Percentiles rank a stretch among this genome's conserved stretches.
phyloP scores from a whole-genome alignment of 2,329 filamentous ascomycete species.

The Rutstroemia sydowiana region DNA sequence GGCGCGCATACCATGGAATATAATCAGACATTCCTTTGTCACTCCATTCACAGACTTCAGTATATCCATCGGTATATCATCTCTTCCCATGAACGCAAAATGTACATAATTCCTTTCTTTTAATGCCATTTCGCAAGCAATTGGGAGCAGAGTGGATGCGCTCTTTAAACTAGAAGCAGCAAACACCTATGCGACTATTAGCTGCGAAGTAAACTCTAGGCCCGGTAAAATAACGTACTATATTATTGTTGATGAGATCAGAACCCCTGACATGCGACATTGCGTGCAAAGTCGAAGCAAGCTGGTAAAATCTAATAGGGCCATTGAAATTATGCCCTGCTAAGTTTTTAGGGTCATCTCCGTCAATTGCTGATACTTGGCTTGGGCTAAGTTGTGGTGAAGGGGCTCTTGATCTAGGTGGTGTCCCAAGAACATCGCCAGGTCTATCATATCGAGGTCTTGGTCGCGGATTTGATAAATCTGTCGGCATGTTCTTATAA shows the following conservation, averaged over 20 bases:
- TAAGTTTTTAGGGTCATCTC: conserved; percentile 19
- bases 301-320: conserved; percentile 57
- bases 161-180: conserved; percentile 68
- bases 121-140: conserved; percentile 79
- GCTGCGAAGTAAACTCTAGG: neutral
- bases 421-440: neutral
- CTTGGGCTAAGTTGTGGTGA: neutral
- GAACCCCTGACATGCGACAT: conserved; percentile 48
- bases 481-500: conserved; percentile 53
- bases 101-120: conserved; percentile 69
- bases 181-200: conserved; percentile 47
- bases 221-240: conserved; percentile 42
- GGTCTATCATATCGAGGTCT: conserved; percentile 32
- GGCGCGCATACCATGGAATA: conserved; percentile 40
- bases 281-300: conserved; percentile 56
- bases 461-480: conserved; percentile 30
- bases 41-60: conserved; percentile 74
- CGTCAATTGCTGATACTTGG: conserved; percentile 3
- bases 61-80: conserved; percentile 59
- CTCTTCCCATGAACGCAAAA: conserved; percentile 69
- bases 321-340: conserved; percentile 55
- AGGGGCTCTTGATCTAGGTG: conserved; percentile 3
- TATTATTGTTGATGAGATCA: conserved; percentile 52
- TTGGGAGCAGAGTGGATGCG: conserved; percentile 63
- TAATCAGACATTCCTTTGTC: conserved; percentile 59